phyloP scores from a whole-genome alignment of 129 eudicot species.

The Tanacetum coccineum region DNA sequence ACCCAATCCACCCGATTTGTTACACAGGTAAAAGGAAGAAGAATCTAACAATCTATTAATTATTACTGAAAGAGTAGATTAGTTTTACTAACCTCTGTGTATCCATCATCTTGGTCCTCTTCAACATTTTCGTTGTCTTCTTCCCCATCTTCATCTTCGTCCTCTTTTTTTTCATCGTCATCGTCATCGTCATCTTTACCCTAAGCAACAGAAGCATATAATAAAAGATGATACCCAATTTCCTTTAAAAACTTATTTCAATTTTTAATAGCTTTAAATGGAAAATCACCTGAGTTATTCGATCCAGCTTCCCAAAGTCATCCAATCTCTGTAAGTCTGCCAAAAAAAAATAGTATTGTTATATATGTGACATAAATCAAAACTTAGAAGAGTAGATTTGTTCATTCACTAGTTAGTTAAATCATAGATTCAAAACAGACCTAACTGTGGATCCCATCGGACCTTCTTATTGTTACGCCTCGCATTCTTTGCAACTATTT shows the following conservation, averaged over 20 bases:
- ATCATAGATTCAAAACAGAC: constrained; percentile 27
- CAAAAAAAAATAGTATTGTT: constrained; percentile 18
- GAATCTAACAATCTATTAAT: neutral
- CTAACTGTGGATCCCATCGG: constrained; percentile 73
- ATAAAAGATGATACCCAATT: neutral
- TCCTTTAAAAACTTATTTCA: neutral
- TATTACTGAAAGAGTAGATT: neutral
- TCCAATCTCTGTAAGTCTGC: constrained; percentile 61
- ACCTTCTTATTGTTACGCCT: constrained; percentile 45
- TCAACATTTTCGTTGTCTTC: constrained; percentile 38
- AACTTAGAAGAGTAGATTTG: constrained; percentile 9
- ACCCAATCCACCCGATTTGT: neutral
- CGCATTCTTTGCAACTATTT: constrained; percentile 45
- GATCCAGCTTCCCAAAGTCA: constrained; percentile 67
- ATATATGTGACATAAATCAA: constrained; percentile 2
- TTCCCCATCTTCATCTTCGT: constrained; percentile 56
- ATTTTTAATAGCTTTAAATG: neutral
- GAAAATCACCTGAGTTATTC: constrained; percentile 34
- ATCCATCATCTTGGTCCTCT: constrained; percentile 67
- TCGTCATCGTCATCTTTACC: constrained; percentile 37
- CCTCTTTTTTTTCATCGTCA: constrained; percentile 56
- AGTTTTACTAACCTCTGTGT: constrained; percentile 40
- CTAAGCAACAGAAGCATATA: constrained; percentile 25
- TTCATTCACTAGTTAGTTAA: neutral
- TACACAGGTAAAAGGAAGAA: neutral